Percentiles rank a stretch among this genome's conserved stretches.
Evolutionary conservation across 2,329 filamentous ascomycete genomes (phyloP).

Genomic region (Colletotrichum aenigma): DNA sequence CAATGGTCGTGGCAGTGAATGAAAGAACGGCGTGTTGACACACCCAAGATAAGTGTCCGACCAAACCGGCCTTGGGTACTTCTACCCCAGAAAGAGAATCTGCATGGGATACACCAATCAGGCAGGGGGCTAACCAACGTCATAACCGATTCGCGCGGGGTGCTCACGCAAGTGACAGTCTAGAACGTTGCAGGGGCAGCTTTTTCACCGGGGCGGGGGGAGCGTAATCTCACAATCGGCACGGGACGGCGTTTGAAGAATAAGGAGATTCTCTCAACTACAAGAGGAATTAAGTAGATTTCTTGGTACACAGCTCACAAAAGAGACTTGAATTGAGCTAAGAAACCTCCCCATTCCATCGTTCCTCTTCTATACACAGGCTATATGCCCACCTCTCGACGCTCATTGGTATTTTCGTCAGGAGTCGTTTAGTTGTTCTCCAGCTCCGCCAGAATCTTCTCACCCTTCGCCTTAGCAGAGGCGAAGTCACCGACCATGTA

Average conservation of each 20-base stretch:
- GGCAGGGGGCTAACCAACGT: not conserved
- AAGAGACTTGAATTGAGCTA: constrained; percentile 61
- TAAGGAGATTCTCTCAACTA: constrained; percentile 29
- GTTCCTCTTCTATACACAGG: constrained; percentile 65
- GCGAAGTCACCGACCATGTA: constrained; percentile 99
- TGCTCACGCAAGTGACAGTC: not conserved
- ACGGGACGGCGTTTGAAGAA: not conserved
- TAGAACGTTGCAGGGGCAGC: not conserved
- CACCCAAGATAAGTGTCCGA: not conserved
- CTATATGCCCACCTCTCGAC: constrained; percentile 45
- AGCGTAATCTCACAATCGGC: not conserved
- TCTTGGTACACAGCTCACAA: constrained; percentile 68
- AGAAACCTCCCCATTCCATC: constrained; percentile 52
- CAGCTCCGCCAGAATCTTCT: constrained; percentile 99
- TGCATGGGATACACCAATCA: not conserved
- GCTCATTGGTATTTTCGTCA: constrained; percentile 21
- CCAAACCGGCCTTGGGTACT: not conserved
- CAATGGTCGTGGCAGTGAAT: not conserved
- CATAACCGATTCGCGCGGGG: not conserved
- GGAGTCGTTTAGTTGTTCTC: constrained; percentile 51
- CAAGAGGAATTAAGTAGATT: constrained; percentile 54
- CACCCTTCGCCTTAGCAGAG: constrained; percentile 92
- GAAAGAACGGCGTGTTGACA: not conserved
- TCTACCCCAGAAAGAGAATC: not conserved
- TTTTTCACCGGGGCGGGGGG: not conserved